Percentiles rank a stretch among this genome's conserved stretches.
Conservation (phyloP, 257 asterid species). For the Jaltomata sinuosa region DNA sequence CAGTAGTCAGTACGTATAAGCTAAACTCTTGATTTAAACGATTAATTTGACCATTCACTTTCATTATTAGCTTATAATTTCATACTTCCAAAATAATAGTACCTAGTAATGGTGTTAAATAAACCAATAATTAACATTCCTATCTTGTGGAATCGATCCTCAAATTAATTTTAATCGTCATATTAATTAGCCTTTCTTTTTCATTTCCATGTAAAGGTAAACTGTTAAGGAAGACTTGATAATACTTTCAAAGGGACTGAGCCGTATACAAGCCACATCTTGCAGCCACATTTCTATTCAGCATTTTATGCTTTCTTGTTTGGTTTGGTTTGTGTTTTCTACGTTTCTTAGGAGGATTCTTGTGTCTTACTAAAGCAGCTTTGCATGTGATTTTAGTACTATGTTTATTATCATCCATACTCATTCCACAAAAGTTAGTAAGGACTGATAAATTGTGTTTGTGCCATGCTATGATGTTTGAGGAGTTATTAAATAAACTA, state of each 20-base stretch:
- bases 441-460: not conserved
- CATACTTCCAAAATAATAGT: too few species aligned
- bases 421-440: not conserved
- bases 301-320: constrained; percentile 19
- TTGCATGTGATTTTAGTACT: not conserved
- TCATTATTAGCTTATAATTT: too few species aligned
- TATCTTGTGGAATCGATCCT: too few species aligned
- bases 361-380: not conserved
- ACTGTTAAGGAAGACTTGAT: not conserved
- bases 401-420: not conserved
- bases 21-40: too few species aligned
- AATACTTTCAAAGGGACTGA: not conserved
- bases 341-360: not conserved
- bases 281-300: not conserved
- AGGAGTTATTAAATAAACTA: not conserved
- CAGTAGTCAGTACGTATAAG: too few species aligned
- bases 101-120: not conserved
- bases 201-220: not conserved
- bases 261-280: not conserved
- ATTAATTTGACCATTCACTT: too few species aligned
- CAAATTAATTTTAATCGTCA: too few species aligned
- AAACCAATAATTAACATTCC: not conserved
- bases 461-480: not conserved
- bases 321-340: constrained; percentile 12
- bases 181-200: too few species aligned